Evolutionary conservation across 345 rosid genomes (phyloP).

Genomic region (Dipteronia sinensis): DNA sequence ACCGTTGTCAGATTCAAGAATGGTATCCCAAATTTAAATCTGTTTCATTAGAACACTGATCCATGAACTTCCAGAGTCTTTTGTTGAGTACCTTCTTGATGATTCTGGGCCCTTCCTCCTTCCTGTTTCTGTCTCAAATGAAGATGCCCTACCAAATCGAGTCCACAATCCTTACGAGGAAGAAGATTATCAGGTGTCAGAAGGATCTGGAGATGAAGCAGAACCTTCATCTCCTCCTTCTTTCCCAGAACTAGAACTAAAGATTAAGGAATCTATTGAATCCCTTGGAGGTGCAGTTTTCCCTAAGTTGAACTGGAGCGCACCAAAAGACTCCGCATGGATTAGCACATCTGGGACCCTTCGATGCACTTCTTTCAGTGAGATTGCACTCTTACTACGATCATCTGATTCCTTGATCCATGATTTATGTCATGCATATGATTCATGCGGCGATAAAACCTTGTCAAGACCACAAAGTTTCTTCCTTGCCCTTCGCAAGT

Average conservation of each 20-base stretch:
- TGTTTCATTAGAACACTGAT: conserved; percentile 59
- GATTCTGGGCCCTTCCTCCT: conserved; percentile 77
- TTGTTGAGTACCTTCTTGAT: conserved; percentile 69
- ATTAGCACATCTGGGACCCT: conserved; percentile 71
- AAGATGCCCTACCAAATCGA: conserved; percentile 81
- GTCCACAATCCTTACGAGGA: conserved; percentile 63
- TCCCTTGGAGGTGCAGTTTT: conserved; percentile 66
- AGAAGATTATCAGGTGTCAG: conserved; percentile 61
- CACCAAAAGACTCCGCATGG: conserved; percentile 94
- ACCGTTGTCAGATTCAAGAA: conserved; percentile 81
- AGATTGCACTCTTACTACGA: conserved; percentile 65
- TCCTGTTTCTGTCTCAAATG: conserved; percentile 59
- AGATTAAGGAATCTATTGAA: conserved; percentile 64
- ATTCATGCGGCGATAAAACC: conserved; percentile 57
- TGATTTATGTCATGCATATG: conserved; percentile 78
- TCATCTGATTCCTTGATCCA: conserved; percentile 78
- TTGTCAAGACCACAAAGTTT: conserved; percentile 57
- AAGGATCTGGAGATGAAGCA: conserved; percentile 71
- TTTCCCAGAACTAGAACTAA: conserved; percentile 68
- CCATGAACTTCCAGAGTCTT: conserved; percentile 74
- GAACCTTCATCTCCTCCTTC: conserved; percentile 51
- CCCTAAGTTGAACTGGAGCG: conserved; percentile 90
- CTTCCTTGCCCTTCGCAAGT: conserved; percentile 78
- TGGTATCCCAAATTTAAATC: conserved; percentile 85
- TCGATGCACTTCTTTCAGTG: conserved; percentile 64